A percentile compares a stretch with the other conserved stretches of the same genome.
Conservation (phyloP, 768 basidiomycete genomes). For the Lactifluus piperatus region DNA sequence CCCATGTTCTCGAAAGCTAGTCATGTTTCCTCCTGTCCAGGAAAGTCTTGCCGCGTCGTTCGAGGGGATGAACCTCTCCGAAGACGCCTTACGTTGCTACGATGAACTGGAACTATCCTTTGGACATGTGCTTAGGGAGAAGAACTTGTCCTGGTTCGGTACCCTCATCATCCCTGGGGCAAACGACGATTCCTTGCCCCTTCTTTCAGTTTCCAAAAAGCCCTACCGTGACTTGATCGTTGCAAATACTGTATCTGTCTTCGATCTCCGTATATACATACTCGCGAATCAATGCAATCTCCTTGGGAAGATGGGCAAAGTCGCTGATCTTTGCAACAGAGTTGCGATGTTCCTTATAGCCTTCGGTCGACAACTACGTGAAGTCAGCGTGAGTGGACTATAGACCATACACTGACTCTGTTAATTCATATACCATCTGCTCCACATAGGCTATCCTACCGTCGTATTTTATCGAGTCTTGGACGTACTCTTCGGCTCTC, state of each 20-base stretch:
- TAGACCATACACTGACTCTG: background rate
- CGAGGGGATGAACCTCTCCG: slow-evolving; percentile 80
- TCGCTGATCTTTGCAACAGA: slow-evolving; percentile 65
- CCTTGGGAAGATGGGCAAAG: slow-evolving; percentile 56
- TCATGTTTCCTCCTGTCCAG: slow-evolving; percentile 33
- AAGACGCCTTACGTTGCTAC: slow-evolving; percentile 85
- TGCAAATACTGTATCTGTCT: slow-evolving; percentile 83
- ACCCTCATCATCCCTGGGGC: slow-evolving; percentile 61
- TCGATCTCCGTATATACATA: slow-evolving; percentile 89
- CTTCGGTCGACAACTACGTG: slow-evolving; percentile 68
- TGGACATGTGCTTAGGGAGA: slow-evolving; percentile 61
- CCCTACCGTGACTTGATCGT: slow-evolving; percentile 86
- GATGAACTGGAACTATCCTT: slow-evolving; percentile 88
- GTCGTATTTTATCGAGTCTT: slow-evolving; percentile 77
- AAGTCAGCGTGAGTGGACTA: slow-evolving; percentile 53
- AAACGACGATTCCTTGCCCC: slow-evolving; percentile 71
- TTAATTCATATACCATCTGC: background rate
- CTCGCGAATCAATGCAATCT: slow-evolving; percentile 79
- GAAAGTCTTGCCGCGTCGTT: slow-evolving; percentile 91
- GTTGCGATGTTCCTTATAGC: slow-evolving; percentile 65
- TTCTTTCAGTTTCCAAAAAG: slow-evolving; percentile 74
- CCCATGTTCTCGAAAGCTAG: background rate
- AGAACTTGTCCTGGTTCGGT: slow-evolving; percentile 89
- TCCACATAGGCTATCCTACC: slow-evolving; percentile 41
- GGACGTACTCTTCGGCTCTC: slow-evolving; percentile 87